Percentiles rank a stretch among this genome's conserved stretches.
phyloP scores from a whole-genome alignment of 1,284 basidiomycete species.

The Abortiporus biennis region DNA sequence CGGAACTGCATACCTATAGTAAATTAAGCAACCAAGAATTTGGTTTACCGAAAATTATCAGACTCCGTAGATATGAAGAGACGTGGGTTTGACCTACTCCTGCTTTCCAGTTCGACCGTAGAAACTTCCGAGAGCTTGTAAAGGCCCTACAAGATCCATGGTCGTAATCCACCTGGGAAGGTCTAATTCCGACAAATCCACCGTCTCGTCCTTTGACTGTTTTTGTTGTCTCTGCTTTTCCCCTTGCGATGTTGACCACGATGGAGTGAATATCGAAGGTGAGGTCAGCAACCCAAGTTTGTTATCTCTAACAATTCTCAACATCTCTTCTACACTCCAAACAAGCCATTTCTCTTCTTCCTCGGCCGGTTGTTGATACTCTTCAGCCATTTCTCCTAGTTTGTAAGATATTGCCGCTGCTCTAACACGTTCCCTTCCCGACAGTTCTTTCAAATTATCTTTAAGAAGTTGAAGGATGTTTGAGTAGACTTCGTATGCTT shows the following conservation, averaged over 20 bases:
- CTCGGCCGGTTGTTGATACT: constrained; percentile 29
- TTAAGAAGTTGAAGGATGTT: constrained; percentile 32
- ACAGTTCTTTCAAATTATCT: background rate
- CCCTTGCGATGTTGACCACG: constrained; percentile 16
- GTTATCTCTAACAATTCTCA: constrained; percentile 30
- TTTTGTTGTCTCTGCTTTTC: constrained; percentile 9
- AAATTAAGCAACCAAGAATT: too few species aligned
- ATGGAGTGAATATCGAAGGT: background rate
- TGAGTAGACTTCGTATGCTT: constrained; percentile 48
- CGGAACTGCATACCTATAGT: constrained; percentile 52
- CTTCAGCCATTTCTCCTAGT: constrained; percentile 52
- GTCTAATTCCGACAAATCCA: constrained; percentile 43
- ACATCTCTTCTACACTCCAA: constrained; percentile 56
- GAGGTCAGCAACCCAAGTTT: constrained; percentile 2
- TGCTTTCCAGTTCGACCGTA: constrained; percentile 53
- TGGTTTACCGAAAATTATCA: constrained; percentile 4
- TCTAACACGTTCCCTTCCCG: constrained; percentile 45
- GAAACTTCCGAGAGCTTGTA: constrained; percentile 61
- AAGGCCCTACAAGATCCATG: constrained; percentile 61
- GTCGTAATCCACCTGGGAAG: constrained; percentile 58
- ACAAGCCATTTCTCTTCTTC: constrained; percentile 57
- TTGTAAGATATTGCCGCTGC: constrained; percentile 61
- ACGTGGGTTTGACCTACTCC: constrained; percentile 57
- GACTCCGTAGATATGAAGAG: background rate
- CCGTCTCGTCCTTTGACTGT: constrained; percentile 15